phyloP scores from a whole-genome alignment of 768 basidiomycete species.

The Auricularia auricula-judae region DNA sequence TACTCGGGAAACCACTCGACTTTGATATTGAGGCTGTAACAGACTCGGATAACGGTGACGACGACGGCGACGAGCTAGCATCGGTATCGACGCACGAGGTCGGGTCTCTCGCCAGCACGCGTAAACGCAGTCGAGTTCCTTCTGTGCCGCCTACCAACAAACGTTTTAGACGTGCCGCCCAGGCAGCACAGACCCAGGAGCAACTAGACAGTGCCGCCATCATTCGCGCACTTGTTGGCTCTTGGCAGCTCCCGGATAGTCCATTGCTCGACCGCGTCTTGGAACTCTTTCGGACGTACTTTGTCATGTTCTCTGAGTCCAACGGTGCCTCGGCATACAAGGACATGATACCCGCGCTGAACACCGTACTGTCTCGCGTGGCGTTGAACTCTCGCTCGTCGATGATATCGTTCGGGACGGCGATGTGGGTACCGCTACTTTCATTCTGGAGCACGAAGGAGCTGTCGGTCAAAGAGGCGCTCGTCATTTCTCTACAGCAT shows the following conservation, averaged over 20 bases:
- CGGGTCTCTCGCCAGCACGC: slow-evolving; percentile 18
- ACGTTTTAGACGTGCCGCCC: slow-evolving; percentile 14
- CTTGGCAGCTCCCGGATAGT: slow-evolving; percentile 48
- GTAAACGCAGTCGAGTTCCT: slow-evolving; percentile 19
- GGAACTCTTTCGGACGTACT: slow-evolving; percentile 45
- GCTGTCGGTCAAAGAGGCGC: slow-evolving; percentile 62
- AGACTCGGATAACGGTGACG: slow-evolving; percentile 14
- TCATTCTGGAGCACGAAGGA: slow-evolving; percentile 73
- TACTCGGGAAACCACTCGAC: slow-evolving; percentile 48
- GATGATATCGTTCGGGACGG: slow-evolving; percentile 48
- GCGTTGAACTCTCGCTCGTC: slow-evolving; percentile 59
- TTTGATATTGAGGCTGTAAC: slow-evolving; percentile 15
- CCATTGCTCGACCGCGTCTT: slow-evolving; percentile 42
- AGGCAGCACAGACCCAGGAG: slow-evolving; percentile 27
- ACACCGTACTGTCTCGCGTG: slow-evolving; percentile 60
- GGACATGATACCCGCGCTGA: slow-evolving; percentile 59
- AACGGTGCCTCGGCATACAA: slow-evolving; percentile 70
- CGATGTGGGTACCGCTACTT: slow-evolving; percentile 54
- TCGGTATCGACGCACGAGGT: slow-evolving; percentile 5
- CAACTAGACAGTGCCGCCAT: slow-evolving; percentile 64
- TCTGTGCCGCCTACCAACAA: slow-evolving; percentile 23
- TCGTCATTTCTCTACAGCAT: slow-evolving; percentile 60
- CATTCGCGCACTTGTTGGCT: slow-evolving; percentile 47
- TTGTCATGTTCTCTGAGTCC: slow-evolving; percentile 41
- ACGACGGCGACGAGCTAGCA: slow-evolving; percentile 16